Conservation (phyloP, 2,329 filamentous ascomycete species). For the Canariomyces notabilis region DNA sequence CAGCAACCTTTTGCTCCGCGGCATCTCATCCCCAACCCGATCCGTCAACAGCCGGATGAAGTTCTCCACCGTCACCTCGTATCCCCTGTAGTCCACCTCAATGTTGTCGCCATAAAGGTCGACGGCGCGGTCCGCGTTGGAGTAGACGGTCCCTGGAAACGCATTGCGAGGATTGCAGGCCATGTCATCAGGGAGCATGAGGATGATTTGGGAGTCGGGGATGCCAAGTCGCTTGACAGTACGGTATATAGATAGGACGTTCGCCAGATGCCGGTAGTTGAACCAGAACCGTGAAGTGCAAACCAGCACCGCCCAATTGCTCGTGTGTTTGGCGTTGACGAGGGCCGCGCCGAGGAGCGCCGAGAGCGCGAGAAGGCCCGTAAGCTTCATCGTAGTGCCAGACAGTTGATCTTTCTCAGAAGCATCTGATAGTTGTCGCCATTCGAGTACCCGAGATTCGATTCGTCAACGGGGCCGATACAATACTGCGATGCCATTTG, state of each 20-base stretch:
- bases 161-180: slow-evolving; percentile 98
- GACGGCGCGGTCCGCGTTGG: slow-evolving; percentile 91
- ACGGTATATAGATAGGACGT: slow-evolving; percentile 93
- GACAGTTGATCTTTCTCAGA: too few species aligned
- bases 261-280: slow-evolving; percentile 97
- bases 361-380: slow-evolving; percentile 39
- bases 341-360: slow-evolving; percentile 44
- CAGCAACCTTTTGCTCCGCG: slow-evolving; percentile 84
- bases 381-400: slow-evolving; percentile 48
- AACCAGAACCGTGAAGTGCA: slow-evolving; percentile 99
- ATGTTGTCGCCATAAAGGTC: slow-evolving; percentile 98
- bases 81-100: slow-evolving; percentile 95
- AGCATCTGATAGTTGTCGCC: too few species aligned
- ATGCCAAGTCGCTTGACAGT: slow-evolving; percentile 98
- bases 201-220: slow-evolving; percentile 96
- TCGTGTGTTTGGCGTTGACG: slow-evolving; percentile 73
- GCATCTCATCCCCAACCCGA: slow-evolving; percentile 89
- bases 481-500: too few species aligned
- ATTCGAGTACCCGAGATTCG: too few species aligned
- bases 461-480: too few species aligned
- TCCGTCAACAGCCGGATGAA: slow-evolving; percentile 95
- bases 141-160: slow-evolving; percentile 96
- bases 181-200: slow-evolving; percentile 99
- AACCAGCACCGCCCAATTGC: slow-evolving; percentile 98
- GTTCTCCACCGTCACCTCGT: slow-evolving; percentile 98